These are phyloP conservation scores for Dothideomycetes sp. DNA, from an alignment of 2,329 filamentous ascomycete species.

Conservation along the genomic window DNA sequence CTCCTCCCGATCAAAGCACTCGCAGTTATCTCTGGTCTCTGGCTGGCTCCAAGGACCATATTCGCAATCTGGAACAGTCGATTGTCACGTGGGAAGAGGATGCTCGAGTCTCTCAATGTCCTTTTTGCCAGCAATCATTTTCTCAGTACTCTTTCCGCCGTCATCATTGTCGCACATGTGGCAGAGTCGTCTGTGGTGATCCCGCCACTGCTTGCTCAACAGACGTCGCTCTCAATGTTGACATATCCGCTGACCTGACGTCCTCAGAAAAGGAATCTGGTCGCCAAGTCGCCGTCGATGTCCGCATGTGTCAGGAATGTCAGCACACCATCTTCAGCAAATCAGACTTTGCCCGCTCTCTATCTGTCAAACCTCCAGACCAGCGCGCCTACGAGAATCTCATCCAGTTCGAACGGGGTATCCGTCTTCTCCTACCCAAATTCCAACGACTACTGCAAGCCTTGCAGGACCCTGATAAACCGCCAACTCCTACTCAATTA, in stretches of 20 bases:
- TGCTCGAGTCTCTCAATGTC: slow-evolving; percentile 64
- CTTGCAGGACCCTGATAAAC: slow-evolving; percentile 60
- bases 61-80: slow-evolving; percentile 74
- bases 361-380: slow-evolving; percentile 58
- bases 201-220: slow-evolving; percentile 71
- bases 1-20: slow-evolving; percentile 43
- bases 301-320: slow-evolving; percentile 90
- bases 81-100: slow-evolving; percentile 96
- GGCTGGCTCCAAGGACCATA: slow-evolving; percentile 47
- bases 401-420: slow-evolving; percentile 77
- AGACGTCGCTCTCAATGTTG: slow-evolving; percentile 71
- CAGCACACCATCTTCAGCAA: slow-evolving; percentile 59
- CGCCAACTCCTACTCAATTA: slow-evolving; percentile 58
- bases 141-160: slow-evolving; percentile 83
- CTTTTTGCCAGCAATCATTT: slow-evolving; percentile 94
- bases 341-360: slow-evolving; percentile 64
- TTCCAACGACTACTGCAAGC: slow-evolving; percentile 69
- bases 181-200: slow-evolving; percentile 86
- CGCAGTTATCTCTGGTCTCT: slow-evolving; percentile 47
- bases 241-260: too few relatives aligned
- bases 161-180: slow-evolving; percentile 91
- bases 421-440: slow-evolving; percentile 66
- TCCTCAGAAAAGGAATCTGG: slow-evolving; percentile 30
- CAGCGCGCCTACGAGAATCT: slow-evolving; percentile 75
- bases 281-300: slow-evolving; percentile 61